Evolutionary conservation across 2,329 filamentous ascomycete species (phyloP).

Genomic region (Malbranchea zuffiana): DNA sequence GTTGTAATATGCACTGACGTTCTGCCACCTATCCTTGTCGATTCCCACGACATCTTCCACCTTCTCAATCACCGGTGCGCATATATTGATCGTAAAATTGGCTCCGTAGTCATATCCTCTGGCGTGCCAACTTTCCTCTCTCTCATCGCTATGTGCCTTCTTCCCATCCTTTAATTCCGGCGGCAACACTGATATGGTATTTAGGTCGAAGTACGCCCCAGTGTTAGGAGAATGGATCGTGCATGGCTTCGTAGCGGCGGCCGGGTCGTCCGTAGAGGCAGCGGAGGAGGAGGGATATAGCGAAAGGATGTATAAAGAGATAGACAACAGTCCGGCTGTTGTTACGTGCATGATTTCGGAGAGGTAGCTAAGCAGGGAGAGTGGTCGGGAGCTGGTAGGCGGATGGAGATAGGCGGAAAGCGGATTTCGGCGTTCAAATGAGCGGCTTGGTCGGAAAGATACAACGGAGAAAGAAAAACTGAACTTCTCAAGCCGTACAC

Average conservation of each 20-base stretch:
- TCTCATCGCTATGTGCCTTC: constrained; percentile 28
- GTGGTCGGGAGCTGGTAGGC: neutral
- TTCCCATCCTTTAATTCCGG: constrained; percentile 34
- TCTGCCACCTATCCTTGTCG: constrained; percentile 31
- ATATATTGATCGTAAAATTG: constrained; percentile 43
- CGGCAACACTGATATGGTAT: constrained; percentile 43
- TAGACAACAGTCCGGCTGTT: constrained; percentile 19
- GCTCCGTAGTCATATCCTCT: constrained; percentile 40
- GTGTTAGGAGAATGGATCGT: constrained; percentile 52
- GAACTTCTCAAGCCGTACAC: no score
- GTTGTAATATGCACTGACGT: constrained; percentile 42
- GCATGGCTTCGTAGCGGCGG: constrained; percentile 42
- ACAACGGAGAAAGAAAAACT: no score
- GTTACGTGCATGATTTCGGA: constrained; percentile 30
- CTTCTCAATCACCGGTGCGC: constrained; percentile 39
- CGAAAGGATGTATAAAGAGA: constrained; percentile 24
- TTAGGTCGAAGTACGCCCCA: constrained; percentile 54
- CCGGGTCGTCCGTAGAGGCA: constrained; percentile 31
- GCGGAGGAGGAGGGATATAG: constrained; percentile 23
- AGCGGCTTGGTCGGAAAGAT: constrained; percentile 1
- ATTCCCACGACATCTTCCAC: constrained; percentile 39
- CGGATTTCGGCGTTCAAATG: neutral
- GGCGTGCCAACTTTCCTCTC: constrained; percentile 39
- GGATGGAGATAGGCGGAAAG: neutral
- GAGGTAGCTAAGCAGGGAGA: neutral